Conservation (phyloP, 1,284 basidiomycete species). For the Mycosarcoma maydis region DNA sequence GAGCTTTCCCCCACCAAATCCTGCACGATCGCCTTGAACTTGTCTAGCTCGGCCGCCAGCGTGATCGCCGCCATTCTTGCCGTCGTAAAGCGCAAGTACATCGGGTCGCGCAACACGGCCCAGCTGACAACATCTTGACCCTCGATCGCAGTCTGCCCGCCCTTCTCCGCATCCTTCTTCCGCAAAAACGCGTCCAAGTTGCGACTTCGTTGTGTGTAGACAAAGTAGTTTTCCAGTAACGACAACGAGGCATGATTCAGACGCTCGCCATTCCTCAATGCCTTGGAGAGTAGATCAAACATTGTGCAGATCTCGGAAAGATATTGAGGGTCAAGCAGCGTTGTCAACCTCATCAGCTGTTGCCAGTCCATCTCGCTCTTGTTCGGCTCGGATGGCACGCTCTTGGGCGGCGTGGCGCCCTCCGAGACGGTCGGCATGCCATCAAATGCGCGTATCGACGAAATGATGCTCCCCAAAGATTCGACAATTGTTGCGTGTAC, state of each 20-base stretch:
- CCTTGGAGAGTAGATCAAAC: slow-evolving; percentile 46
- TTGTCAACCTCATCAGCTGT: slow-evolving; percentile 32
- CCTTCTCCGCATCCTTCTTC: slow-evolving; percentile 6
- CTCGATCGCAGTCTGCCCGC: background rate
- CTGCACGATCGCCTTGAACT: slow-evolving; percentile 45
- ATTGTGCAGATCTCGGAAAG: slow-evolving; percentile 49
- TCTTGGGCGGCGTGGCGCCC: slow-evolving; percentile 2
- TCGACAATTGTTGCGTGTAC: slow-evolving; percentile 54
- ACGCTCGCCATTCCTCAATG: slow-evolving; percentile 43
- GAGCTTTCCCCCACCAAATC: slow-evolving; percentile 49
- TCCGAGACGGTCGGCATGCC: slow-evolving; percentile 3
- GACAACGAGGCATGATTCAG: slow-evolving; percentile 38
- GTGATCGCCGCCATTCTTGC: slow-evolving; percentile 49
- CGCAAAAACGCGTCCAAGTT: slow-evolving; percentile 25
- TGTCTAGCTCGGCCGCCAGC: slow-evolving; percentile 46
- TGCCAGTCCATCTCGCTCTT: slow-evolving; percentile 34
- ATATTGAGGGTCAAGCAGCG: slow-evolving; percentile 50
- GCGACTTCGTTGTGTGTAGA: slow-evolving; percentile 27
- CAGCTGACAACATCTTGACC: slow-evolving; percentile 33
- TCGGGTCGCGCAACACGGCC: slow-evolving; percentile 36
- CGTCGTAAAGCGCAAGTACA: slow-evolving; percentile 49
- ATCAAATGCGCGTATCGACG: slow-evolving; percentile 29
- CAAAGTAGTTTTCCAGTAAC: slow-evolving; percentile 39
- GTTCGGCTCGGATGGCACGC: too few relatives aligned
- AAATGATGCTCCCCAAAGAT: slow-evolving; percentile 34